Conservation (phyloP, 108 stramenopile genomes). For the Nitzschia sp. region DNA sequence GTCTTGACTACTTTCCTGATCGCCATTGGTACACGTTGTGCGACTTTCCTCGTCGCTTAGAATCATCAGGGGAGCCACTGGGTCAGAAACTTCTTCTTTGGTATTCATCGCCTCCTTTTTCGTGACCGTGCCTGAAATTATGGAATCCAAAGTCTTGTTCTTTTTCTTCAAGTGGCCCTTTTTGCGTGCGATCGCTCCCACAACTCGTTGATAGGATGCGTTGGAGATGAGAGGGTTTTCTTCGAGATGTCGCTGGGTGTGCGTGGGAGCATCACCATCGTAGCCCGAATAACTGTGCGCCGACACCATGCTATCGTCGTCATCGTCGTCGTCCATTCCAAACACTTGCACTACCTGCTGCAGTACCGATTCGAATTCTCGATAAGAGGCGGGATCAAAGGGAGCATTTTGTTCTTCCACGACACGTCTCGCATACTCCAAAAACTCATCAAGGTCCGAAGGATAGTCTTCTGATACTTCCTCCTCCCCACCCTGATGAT, state of each 20-base stretch:
- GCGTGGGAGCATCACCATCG: not conserved
- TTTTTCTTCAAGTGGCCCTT: not conserved
- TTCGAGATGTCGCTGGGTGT: not conserved
- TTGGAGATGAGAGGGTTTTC: conserved; percentile 1
- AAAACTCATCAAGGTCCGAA: conserved; percentile 25
- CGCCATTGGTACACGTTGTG: not conserved
- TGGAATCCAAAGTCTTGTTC: not conserved
- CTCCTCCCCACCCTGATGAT: not conserved
- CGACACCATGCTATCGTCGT: conserved; percentile 21
- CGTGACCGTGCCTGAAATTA: not conserved
- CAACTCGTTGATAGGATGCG: not conserved
- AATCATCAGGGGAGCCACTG: not conserved
- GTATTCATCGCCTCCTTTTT: not conserved
- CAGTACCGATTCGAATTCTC: conserved; percentile 18
- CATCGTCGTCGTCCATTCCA: conserved; percentile 17
- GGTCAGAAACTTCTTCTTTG: not conserved
- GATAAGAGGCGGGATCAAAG: conserved; percentile 14
- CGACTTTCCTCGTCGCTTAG: not conserved
- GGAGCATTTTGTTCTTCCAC: conserved; percentile 19
- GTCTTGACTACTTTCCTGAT: not conserved
- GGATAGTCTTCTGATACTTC: conserved; percentile 1
- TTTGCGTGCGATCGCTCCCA: not conserved
- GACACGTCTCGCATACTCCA: conserved; percentile 26
- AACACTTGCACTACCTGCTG: conserved; percentile 6
- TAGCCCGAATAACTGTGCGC: conserved; percentile 7